A percentile compares a stretch with the other conserved stretches of the same genome.
Evolutionary conservation across 2,329 filamentous ascomycete genomes (phyloP).

Genomic region (Cryphonectria naterciae): DNA sequence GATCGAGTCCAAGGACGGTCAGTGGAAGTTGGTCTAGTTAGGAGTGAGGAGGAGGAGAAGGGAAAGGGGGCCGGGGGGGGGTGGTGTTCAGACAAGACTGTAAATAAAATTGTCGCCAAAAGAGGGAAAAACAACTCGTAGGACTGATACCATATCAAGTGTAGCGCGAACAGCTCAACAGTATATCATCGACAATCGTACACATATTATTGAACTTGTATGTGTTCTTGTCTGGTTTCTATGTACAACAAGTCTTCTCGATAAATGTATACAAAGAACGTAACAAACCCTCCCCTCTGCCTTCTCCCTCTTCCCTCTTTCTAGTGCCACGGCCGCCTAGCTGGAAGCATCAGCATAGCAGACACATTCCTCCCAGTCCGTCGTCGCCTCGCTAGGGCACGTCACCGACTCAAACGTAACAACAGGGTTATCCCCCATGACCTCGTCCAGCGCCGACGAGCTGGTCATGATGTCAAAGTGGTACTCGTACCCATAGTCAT

Average conservation of each 20-base stretch:
- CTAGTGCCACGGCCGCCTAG: too few species aligned
- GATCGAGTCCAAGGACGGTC: constrained; percentile 68
- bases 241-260: background rate
- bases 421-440: constrained; percentile 41
- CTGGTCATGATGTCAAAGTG: constrained; percentile 44
- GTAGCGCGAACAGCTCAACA: background rate
- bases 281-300: background rate
- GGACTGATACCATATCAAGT: background rate
- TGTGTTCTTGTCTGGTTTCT: background rate
- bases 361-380: constrained; percentile 35
- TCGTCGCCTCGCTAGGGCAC: constrained; percentile 36
- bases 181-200: background rate
- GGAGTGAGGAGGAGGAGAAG: too few species aligned
- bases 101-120: background rate
- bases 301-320: background rate
- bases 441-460: constrained; percentile 37
- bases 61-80: background rate
- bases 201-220: background rate
- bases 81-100: background rate
- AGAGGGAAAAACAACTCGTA: background rate
- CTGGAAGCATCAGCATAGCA: constrained; percentile 26
- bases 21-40: constrained; percentile 66
- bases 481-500: constrained; percentile 41
- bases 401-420: constrained; percentile 39
- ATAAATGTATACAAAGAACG: background rate